phyloP scores from a whole-genome alignment of 1,284 basidiomycete genomes.

The Termitomyces sp. region DNA sequence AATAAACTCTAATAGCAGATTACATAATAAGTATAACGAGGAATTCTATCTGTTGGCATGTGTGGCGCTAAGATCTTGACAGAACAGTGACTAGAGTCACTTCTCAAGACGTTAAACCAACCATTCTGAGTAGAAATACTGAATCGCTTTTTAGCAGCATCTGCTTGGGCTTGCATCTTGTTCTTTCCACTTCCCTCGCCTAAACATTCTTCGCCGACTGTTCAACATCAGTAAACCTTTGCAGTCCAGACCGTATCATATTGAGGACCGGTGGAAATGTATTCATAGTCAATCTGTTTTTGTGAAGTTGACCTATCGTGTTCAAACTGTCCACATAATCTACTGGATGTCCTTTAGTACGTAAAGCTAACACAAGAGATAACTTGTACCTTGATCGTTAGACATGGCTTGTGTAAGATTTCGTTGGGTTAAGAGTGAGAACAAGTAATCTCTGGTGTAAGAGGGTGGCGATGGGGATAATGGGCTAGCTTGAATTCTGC shows the following conservation, averaged over 20 bases:
- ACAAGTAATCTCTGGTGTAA: background rate
- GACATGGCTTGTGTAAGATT: background rate
- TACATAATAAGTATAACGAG: slow-evolving; percentile 8
- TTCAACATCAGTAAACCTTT: slow-evolving; percentile 4
- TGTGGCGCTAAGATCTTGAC: slow-evolving; percentile 4
- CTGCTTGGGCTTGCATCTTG: slow-evolving; percentile 9
- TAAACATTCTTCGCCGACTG: slow-evolving; percentile 8
- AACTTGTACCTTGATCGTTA: background rate
- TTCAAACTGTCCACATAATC: slow-evolving; percentile 15
- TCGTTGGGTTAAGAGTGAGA: background rate
- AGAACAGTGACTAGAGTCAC: background rate
- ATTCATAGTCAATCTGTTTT: slow-evolving; percentile 4
- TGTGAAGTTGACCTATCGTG: slow-evolving; percentile 3
- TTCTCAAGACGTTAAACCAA: background rate
- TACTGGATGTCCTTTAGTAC: background rate
- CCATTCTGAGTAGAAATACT: background rate
- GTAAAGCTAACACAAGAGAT: background rate
- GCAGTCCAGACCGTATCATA: slow-evolving; percentile 6
- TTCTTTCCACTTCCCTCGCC: slow-evolving; percentile 9
- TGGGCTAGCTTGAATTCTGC: background rate
- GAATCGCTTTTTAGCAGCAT: slow-evolving; percentile 7
- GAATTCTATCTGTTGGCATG: background rate
- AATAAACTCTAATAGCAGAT: slow-evolving; percentile 6
- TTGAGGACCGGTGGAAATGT: background rate
- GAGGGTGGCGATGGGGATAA: background rate